A percentile compares a stretch with the other conserved stretches of the same genome.
These are phyloP conservation scores for Lepidium aucheri DNA, from an alignment of 345 rosid species.

Conservation along the genomic window DNA sequence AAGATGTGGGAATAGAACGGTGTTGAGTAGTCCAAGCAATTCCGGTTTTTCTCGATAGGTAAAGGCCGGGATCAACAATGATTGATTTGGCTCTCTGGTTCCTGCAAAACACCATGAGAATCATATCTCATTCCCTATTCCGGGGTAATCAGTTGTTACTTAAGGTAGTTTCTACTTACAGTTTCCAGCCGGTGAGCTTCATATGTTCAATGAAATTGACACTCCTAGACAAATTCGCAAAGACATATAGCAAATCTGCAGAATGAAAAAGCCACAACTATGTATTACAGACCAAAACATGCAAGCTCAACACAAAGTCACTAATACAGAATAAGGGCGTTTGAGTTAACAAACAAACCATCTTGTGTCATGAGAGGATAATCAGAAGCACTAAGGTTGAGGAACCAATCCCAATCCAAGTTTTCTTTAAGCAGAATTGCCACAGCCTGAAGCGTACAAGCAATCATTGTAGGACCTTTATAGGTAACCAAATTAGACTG, in stretches of 20 bases:
- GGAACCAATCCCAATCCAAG: constrained; percentile 92
- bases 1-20: constrained; percentile 78
- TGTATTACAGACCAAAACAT: background rate
- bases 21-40: constrained; percentile 86
- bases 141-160: background rate
- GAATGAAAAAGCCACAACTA: background rate
- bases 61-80: constrained; percentile 89
- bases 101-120: constrained; percentile 35
- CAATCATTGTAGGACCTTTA: constrained; percentile 90
- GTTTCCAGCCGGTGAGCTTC: constrained; percentile 87
- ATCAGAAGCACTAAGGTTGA: constrained; percentile 89
- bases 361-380: constrained; percentile 91
- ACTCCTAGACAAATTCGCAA: constrained; percentile 51
- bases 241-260: constrained; percentile 61
- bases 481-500: constrained; percentile 84
- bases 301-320: background rate
- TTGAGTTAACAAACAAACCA: constrained; percentile 47
- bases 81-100: constrained; percentile 80
- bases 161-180: constrained; percentile 36
- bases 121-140: background rate
- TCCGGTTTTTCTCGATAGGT: constrained; percentile 83
- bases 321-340: background rate
- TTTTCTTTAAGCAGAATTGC: constrained; percentile 65
- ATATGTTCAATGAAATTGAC: constrained; percentile 81
- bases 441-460: constrained; percentile 83